These are phyloP conservation scores for Phycomyces blakesleeanus DNA, from an alignment of 192 early-diverging fungal species.

Conservation along the genomic window DNA sequence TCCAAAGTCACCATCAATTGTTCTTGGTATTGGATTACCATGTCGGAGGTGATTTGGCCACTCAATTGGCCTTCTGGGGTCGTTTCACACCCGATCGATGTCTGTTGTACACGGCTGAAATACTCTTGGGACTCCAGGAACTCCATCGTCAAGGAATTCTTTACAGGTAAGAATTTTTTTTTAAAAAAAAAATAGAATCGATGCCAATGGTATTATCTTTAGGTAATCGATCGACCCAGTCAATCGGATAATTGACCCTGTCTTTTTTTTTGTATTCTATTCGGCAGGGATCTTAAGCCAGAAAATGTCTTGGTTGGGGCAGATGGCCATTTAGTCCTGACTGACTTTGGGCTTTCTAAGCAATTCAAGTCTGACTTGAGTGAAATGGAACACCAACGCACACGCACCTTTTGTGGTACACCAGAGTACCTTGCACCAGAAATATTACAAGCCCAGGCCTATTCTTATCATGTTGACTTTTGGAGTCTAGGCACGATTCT, in stretches of 20 bases:
- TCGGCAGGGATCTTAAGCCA: slow-evolving; percentile 68
- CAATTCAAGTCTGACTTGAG: slow-evolving; percentile 37
- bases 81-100: slow-evolving; percentile 67
- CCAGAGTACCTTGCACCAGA: slow-evolving; percentile 85
- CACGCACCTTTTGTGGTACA: slow-evolving; percentile 73
- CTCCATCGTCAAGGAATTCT: slow-evolving; percentile 86
- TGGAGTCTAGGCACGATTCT: slow-evolving; percentile 92
- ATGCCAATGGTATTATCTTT: background rate
- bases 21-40: slow-evolving; percentile 89
- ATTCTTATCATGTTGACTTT: slow-evolving; percentile 80
- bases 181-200: no score
- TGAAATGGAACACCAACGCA: slow-evolving; percentile 36
- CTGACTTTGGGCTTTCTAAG: slow-evolving; percentile 94
- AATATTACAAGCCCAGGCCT: slow-evolving; percentile 60
- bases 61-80: slow-evolving; percentile 62
- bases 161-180: slow-evolving; percentile 67
- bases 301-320: slow-evolving; percentile 70
- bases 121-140: slow-evolving; percentile 82
- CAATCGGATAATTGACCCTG: no score
- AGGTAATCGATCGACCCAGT: background rate
- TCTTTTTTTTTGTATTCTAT: slow-evolving; percentile 9
- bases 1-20: slow-evolving; percentile 82
- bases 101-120: slow-evolving; percentile 85
- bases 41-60: slow-evolving; percentile 90
- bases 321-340: slow-evolving; percentile 85